Base-by-base conservation (phyloP, 805 yeast genomes). In the Ogataea chonburiensis region DNA sequence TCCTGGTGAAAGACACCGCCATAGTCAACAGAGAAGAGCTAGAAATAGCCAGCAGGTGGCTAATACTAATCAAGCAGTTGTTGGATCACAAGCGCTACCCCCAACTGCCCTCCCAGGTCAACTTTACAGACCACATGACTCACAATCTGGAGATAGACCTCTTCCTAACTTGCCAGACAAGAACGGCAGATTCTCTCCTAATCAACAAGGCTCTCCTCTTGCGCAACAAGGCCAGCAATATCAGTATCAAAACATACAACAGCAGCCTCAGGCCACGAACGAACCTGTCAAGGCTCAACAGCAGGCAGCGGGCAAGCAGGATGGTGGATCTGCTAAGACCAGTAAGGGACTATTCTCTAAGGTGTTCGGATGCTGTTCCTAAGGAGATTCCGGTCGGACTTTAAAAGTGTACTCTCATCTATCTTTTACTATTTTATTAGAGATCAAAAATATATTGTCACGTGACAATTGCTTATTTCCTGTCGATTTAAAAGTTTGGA, bases 1-100 rank as follows among this genome's bases (percentile, higher is more conserved):
- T 39, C 81, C 81, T 34, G 75, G 71, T 35, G 77, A 73, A 26
- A 66, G 63, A 49, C 68, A 63, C 28, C 75, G 77, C 27, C 66
- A 59, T 40, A 55, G 56, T 38, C 69, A 65, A 50, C 63, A 61
- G 46, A 55, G 56, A 42, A 56, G 61, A 46, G 43, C 61, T 34
- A 48, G 57, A 46, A 56, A 51, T 35, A 52, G 50, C 22, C 58
- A 50, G 30, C 56, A 45, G 19, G 53, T 47, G 28, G 42, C 54
- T 51, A 31, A 53, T 52, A 36, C 40, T 18, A 32, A 18, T 32
- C 38, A 34, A 18, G 36, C 22, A 12, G 30, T 30, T 4, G 40
- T 34, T n/a, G 42, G 34, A 19, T 6, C 43, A 9, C 50, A 38
- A 36, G 46, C 37, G 12, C 37, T 40, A 17, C 40, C 44, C 10